Percentiles rank a stretch among this genome's conserved stretches.
Evolutionary conservation across 2,329 filamentous ascomycete species (phyloP).

Genomic region (Leptographium wingfieldii): DNA sequence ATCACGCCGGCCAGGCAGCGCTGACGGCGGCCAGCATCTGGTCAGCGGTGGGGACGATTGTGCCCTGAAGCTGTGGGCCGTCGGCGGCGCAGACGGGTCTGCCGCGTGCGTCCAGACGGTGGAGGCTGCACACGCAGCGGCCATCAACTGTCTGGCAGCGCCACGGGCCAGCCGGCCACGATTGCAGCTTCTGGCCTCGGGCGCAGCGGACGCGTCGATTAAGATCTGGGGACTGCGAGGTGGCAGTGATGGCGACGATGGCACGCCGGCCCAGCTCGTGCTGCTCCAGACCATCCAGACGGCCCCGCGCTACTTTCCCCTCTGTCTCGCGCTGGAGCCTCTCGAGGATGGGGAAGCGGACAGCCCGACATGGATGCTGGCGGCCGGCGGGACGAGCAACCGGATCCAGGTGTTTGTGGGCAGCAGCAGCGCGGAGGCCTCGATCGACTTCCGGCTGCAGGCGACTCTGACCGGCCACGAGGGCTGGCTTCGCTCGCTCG

Average conservation of each 20-base stretch:
- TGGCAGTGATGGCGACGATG: not conserved
- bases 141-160: slow-evolving; percentile 57
- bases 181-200: slow-evolving; percentile 50
- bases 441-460: slow-evolving; percentile 50
- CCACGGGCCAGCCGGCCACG: slow-evolving; percentile 6
- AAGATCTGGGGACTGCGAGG: slow-evolving; percentile 53
- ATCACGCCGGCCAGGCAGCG: slow-evolving; percentile 20
- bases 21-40: slow-evolving; percentile 31
- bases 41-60: slow-evolving; percentile 75
- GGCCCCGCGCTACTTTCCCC: slow-evolving; percentile 67
- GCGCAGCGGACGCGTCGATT: slow-evolving; percentile 65
- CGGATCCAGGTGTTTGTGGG: slow-evolving; percentile 70
- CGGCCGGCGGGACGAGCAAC: slow-evolving; percentile 73
- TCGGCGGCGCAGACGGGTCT: slow-evolving; percentile 14
- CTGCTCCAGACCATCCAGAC: slow-evolving; percentile 60
- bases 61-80: slow-evolving; percentile 59
- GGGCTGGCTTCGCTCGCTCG: slow-evolving; percentile 82
- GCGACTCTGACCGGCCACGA: slow-evolving; percentile 81
- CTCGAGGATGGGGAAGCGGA: slow-evolving; percentile 55
- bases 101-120: slow-evolving; percentile 39
- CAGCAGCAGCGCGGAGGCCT: not conserved
- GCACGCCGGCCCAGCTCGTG: slow-evolving; percentile 21
- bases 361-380: slow-evolving; percentile 50
- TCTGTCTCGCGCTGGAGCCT: slow-evolving; percentile 58
- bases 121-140: slow-evolving; percentile 54